These are phyloP conservation scores for Backusella psychrophila DNA, from an alignment of 192 early-diverging fungal species.

Conservation along the genomic window DNA sequence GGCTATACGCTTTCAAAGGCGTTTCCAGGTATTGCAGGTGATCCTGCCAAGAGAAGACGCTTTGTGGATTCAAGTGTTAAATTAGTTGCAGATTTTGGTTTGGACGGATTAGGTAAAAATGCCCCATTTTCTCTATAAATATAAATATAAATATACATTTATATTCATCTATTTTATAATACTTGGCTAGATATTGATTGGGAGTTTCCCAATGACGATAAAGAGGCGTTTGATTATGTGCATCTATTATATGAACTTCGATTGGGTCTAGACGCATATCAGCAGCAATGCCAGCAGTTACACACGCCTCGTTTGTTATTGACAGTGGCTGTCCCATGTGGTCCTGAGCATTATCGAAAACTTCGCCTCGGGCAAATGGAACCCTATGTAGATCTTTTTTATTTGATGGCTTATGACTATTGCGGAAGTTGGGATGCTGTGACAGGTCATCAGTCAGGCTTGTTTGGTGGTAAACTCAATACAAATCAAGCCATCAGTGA, in stretches of 20 bases:
- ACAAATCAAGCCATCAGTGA: conserved; percentile 69
- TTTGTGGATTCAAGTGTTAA: conserved; percentile 58
- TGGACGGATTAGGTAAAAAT: conserved; percentile 51
- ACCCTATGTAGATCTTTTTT: conserved; percentile 72
- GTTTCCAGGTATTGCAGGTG: conserved; percentile 62
- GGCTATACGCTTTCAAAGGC: conserved; percentile 76
- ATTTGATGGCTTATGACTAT: conserved; percentile 93
- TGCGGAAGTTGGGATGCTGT: conserved; percentile 60
- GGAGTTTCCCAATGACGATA: conserved; percentile 74
- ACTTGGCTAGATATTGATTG: conserved; percentile 62
- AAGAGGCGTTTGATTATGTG: conserved; percentile 82
- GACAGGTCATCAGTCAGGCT: conserved; percentile 87
- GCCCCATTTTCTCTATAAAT: neutral
- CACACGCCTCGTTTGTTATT: conserved; percentile 54
- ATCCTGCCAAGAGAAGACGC: conserved; percentile 42
- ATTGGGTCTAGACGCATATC: conserved; percentile 57
- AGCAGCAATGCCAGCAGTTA: conserved; percentile 14
- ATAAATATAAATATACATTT: neutral
- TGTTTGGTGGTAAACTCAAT: conserved; percentile 61
- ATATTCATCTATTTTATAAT: neutral
- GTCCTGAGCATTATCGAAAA: conserved; percentile 59
- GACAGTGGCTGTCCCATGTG: conserved; percentile 66
- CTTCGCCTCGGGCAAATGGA: conserved; percentile 61
- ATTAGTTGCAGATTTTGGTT: conserved; percentile 43
- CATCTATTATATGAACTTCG: conserved; percentile 73